Conservation (phyloP, 306 rosid species). For the Sophora flavescens region DNA sequence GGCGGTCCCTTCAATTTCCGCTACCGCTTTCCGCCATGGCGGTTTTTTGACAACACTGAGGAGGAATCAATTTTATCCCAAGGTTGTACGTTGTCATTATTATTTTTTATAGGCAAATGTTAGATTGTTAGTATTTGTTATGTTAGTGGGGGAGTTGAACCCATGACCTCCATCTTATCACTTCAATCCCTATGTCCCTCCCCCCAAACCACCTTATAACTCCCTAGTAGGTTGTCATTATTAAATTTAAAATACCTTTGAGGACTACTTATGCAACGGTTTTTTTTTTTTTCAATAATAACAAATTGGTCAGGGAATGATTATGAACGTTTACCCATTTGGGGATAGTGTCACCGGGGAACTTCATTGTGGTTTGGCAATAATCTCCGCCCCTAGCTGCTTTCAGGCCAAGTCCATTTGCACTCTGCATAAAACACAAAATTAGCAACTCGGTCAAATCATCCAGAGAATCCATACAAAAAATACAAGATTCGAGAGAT, state of each 20-base stretch:
- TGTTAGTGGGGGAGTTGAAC: too few species aligned
- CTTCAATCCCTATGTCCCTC: too few species aligned
- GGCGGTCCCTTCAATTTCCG: too few species aligned
- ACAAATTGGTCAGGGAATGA: constrained; percentile 15
- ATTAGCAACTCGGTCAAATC: constrained; percentile 16
- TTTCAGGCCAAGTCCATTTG: constrained; percentile 89
- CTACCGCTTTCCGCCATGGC: too few species aligned
- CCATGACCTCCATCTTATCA: too few species aligned
- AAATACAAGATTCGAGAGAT: not conserved
- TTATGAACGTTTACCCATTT: constrained; percentile 79
- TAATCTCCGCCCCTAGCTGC: constrained; percentile 64
- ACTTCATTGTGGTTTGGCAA: constrained; percentile 73
- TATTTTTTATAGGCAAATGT: too few species aligned
- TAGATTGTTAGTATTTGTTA: too few species aligned
- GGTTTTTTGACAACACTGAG: too few species aligned
- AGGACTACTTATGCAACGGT: constrained; percentile 27
- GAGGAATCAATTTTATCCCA: constrained; percentile 15
- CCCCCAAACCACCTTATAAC: too few species aligned
- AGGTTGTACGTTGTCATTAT: too few species aligned
- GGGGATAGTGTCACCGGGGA: constrained; percentile 83
- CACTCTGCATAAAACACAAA: constrained; percentile 64
- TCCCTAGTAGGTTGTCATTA: too few species aligned
- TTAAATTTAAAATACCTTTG: too few species aligned
- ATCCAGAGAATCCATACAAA: constrained; percentile 9
- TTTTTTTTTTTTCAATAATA: constrained; percentile 7